Evolutionary conservation across 2,329 filamentous ascomycete species (phyloP), one percentile per base, ranked within the genome.

Genomic region (Microdochium bolleyi): DNA sequence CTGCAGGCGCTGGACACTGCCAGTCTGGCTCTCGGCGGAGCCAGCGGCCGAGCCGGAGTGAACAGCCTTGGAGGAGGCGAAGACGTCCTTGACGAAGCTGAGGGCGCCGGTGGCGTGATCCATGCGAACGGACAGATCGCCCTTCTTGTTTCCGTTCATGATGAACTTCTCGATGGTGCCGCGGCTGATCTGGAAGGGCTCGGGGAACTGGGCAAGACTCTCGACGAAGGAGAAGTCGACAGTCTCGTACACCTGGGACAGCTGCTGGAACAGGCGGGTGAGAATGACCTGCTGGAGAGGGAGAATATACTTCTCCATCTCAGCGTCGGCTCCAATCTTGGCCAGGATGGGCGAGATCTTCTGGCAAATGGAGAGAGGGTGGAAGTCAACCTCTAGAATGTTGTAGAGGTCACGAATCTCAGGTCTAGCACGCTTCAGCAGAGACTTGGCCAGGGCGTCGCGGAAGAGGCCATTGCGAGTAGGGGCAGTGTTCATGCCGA

Each of bases 101-200:
- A 99, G 83, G 50, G 96, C 89, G 55, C 94, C 91, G 52, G 92
- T 92, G 56, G 91, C 91, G 68, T 99, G 94, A 67, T 97, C 89
- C 73, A 97, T 90, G 56, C 94, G 91, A 63, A 99, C 95, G 52
- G 94, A 88, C 48, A 99, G 81, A 64, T 99, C 94, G 53, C 94
- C 94, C 83, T 99, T 99, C 84, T 99, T 99, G 82, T 95, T 97
- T 58, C 94, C 94, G 72, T 99, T 99, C 94, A 99, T 99, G 79
- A 99, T 97, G 79, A 99, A 99, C 77, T 97, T 99, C 79, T 99
- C 94, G 60, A 99, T 95, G 56, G 89, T 95, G 60, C 87, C 84
- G 52, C 88, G 85, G 58, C 83, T 88, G 60, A 97, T 91, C 73
- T 96, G 88, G 82, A 95, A 97, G 44, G 94, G 90, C 68, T 95